These are phyloP conservation scores for Chlamydomonas urium DNA, from an alignment of 139 green algal genomes.

Conservation along the genomic window DNA sequence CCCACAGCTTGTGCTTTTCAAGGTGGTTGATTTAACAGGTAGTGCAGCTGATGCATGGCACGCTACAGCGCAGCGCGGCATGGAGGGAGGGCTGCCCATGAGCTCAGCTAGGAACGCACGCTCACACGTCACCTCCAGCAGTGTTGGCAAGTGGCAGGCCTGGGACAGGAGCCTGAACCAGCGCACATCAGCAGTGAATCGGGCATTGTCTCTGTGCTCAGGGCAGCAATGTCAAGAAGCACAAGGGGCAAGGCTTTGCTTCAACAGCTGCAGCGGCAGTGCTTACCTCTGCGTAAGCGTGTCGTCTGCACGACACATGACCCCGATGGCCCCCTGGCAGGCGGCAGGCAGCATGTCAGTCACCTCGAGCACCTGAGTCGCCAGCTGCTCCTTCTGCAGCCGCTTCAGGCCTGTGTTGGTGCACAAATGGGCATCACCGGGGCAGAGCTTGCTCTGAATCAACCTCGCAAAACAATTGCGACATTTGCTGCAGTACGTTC, in stretches of 20 bases:
- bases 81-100: background rate
- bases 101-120: constrained; percentile 21
- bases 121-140: constrained; percentile 23
- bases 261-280: background rate
- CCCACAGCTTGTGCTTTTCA: too few relatives aligned
- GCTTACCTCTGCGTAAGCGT: constrained; percentile 8
- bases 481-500: too few relatives aligned
- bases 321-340: constrained; percentile 24
- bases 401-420: constrained; percentile 20
- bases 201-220: background rate
- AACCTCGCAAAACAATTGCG: too few relatives aligned
- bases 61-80: background rate
- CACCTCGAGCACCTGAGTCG: background rate
- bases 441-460: background rate
- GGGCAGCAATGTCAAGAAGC: background rate
- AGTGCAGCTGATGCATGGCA: background rate
- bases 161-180: constrained; percentile 14
- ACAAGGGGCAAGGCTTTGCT: background rate
- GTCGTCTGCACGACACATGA: constrained; percentile 17
- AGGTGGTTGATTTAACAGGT: too few relatives aligned
- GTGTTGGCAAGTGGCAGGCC: constrained; percentile 8
- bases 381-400: constrained; percentile 1
- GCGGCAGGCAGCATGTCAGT: constrained; percentile 27
- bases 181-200: background rate
- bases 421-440: background rate